These are phyloP conservation scores for Kluyveromyces siamensis DNA, from an alignment of 805 yeast genomes.

Conservation along the genomic window DNA sequence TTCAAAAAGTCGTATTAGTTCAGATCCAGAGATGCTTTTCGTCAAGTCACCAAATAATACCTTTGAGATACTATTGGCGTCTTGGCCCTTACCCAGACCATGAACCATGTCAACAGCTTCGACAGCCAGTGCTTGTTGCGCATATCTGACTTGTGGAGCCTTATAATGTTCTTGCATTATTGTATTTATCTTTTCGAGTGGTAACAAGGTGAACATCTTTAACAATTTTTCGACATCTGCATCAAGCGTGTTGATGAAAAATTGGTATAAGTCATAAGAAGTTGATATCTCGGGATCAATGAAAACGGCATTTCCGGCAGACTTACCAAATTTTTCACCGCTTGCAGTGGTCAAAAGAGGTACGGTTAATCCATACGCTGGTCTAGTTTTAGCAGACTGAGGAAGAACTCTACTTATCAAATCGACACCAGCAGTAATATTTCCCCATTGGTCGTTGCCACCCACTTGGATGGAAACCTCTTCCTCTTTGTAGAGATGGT, in stretches of 20 bases:
- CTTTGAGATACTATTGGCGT: constrained; percentile 58
- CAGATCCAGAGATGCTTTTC: constrained; percentile 7
- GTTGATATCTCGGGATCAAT: constrained; percentile 67
- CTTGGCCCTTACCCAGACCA: constrained; percentile 66
- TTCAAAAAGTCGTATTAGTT: constrained; percentile 10
- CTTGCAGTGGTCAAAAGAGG: constrained; percentile 80
- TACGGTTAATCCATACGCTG: constrained; percentile 72
- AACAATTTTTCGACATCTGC: constrained; percentile 61
- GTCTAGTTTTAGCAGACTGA: constrained; percentile 16
- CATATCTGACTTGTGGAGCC: constrained; percentile 58
- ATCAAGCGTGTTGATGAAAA: constrained; percentile 72
- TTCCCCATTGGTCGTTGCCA: constrained; percentile 98
- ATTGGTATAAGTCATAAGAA: constrained; percentile 78
- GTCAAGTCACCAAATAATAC: constrained; percentile 38
- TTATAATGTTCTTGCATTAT: constrained; percentile 43
- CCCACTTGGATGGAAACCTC: constrained; percentile 75
- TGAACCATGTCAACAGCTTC: constrained; percentile 85
- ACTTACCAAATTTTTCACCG: constrained; percentile 93
- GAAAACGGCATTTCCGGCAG: constrained; percentile 95
- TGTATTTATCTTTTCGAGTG: constrained; percentile 46
- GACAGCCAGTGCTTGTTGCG: constrained; percentile 69
- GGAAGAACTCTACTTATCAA: constrained; percentile 54
- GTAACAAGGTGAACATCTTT: constrained; percentile 71
- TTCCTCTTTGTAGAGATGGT: constrained; percentile 55
- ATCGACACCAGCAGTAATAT: constrained; percentile 92